A percentile compares a stretch with the other conserved stretches of the same genome.
Evolutionary conservation across 2,329 filamentous ascomycete genomes (phyloP).

Genomic region (Aspergillus aculeatinus): DNA sequence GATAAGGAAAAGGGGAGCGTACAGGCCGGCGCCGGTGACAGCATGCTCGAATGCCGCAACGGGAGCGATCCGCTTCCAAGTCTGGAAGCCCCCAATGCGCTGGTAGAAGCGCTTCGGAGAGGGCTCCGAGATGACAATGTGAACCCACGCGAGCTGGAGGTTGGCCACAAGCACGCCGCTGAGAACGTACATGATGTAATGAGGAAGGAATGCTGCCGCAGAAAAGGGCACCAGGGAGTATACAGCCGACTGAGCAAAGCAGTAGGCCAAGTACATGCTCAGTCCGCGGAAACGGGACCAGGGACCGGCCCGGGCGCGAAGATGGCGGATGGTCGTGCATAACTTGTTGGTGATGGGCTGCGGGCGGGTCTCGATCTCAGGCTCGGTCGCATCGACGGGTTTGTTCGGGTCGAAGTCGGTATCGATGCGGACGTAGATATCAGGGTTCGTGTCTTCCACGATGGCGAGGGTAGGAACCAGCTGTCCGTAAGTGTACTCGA

Average conservation of each 20-base stretch:
- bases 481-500: constrained; percentile 59
- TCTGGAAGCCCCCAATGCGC: constrained; percentile 66
- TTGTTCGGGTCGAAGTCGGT: constrained; percentile 33
- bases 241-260: constrained; percentile 49
- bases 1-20: constrained; percentile 46
- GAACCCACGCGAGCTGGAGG: constrained; percentile 76
- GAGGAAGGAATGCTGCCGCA: constrained; percentile 39
- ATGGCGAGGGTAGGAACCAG: constrained; percentile 63
- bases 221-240: constrained; percentile 34
- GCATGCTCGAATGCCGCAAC: constrained; percentile 63
- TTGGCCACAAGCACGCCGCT: constrained; percentile 64
- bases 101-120: constrained; percentile 64
- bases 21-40: constrained; percentile 49
- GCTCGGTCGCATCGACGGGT: constrained; percentile 41
- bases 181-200: constrained; percentile 55
- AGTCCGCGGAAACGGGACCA: constrained; percentile 70
- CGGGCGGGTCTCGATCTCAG: constrained; percentile 45
- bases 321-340: constrained; percentile 57
- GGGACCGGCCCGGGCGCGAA: constrained; percentile 64
- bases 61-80: constrained; percentile 70
- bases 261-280: constrained; percentile 49
- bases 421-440: constrained; percentile 54
- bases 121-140: constrained; percentile 75
- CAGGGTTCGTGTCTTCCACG: constrained; percentile 60
- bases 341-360: constrained; percentile 64